A percentile compares a stretch with the other conserved stretches of the same genome.
These are phyloP conservation scores for Lecanicillium sp. DNA, from an alignment of 2,329 filamentous ascomycete genomes.

Conservation along the genomic window DNA sequence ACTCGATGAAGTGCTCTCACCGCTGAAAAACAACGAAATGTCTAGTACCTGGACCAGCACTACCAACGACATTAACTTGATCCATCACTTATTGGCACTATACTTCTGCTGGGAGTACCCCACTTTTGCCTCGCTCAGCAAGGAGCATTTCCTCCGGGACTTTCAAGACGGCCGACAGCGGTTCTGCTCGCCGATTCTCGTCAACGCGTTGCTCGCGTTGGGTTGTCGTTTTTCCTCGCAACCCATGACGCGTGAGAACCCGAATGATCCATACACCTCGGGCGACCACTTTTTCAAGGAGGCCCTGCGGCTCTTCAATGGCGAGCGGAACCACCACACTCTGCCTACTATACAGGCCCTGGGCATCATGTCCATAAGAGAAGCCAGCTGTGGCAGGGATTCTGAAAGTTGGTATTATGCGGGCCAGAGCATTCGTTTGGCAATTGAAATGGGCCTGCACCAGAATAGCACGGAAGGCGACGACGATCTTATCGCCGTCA, in stretches of 20 bases:
- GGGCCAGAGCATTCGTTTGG: constrained; percentile 64
- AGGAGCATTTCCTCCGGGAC: constrained; percentile 62
- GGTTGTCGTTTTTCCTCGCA: constrained; percentile 63
- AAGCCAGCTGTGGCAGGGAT: constrained; percentile 65
- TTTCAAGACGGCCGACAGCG: constrained; percentile 52
- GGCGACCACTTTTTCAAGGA: constrained; percentile 72
- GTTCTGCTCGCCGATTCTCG: constrained; percentile 60
- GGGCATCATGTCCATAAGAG: constrained; percentile 67
- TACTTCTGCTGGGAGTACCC: constrained; percentile 75
- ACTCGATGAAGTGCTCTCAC: constrained; percentile 41
- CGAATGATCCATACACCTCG: constrained; percentile 54
- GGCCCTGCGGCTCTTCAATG: constrained; percentile 50
- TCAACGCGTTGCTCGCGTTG: constrained; percentile 58
- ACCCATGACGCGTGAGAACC: constrained; percentile 54
- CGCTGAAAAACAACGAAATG: constrained; percentile 34
- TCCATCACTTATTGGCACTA: constrained; percentile 55
- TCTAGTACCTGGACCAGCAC: constrained; percentile 52
- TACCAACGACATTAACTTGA: constrained; percentile 48
- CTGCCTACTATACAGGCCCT: constrained; percentile 68
- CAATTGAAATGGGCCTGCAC: constrained; percentile 65
- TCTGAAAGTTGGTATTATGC: constrained; percentile 67
- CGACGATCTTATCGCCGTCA: constrained; percentile 49
- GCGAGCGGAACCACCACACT: constrained; percentile 50
- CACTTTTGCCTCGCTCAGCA: constrained; percentile 64
- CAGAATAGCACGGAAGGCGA: constrained; percentile 39